Base-by-base conservation (phyloP, 345 rosid species). In the Eucalyptus pauciflora region DNA sequence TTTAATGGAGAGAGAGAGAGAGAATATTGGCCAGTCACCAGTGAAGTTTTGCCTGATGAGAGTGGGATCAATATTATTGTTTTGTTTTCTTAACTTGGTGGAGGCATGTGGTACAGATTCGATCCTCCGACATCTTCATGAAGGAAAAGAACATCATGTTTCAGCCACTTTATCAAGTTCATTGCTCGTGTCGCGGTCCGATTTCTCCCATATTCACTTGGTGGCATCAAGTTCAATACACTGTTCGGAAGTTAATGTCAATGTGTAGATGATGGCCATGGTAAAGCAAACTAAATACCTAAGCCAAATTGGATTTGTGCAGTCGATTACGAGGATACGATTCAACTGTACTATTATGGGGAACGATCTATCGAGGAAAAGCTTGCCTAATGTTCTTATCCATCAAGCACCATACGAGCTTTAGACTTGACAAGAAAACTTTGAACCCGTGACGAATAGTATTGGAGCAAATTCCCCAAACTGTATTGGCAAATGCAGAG, bases 301-400 rank as follows among this genome's bases (percentile, higher is more conserved):
- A 1, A 2, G 3, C 27, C 1, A 56, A 56, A 24, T 56, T 22
- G 13, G 13, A 9, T 4, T 20, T 56, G 6, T 20, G 0, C 0
- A 0, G 6, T 9, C 10, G 0, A 56, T 22, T 56, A 56, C 0
- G 3, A 56, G 27, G 62, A 24, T 56, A 0, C 13, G 3, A 24
- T 9, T 0, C 0, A 1, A 1, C 13, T 56, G 1, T 56, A 56
- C 5, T 56, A 0, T 56, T 56, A 22, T 22, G 4, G 2, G 3
- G 1, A 56, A 56, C 12, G 2, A 56, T 22, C 12, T 22, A 56
- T 0, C 5, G 1, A 22, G 10, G 27, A 56, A 56, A 56, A 1
- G 12, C 27, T 56, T 56, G 10, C 56, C 24, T 52, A 52, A 52
- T 56, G 27, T 22, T 56, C 1, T 56, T 4, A 56, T 9, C 27